phyloP scores from a whole-genome alignment of 1,284 basidiomycete genomes.

The Wallemia mellicola region DNA sequence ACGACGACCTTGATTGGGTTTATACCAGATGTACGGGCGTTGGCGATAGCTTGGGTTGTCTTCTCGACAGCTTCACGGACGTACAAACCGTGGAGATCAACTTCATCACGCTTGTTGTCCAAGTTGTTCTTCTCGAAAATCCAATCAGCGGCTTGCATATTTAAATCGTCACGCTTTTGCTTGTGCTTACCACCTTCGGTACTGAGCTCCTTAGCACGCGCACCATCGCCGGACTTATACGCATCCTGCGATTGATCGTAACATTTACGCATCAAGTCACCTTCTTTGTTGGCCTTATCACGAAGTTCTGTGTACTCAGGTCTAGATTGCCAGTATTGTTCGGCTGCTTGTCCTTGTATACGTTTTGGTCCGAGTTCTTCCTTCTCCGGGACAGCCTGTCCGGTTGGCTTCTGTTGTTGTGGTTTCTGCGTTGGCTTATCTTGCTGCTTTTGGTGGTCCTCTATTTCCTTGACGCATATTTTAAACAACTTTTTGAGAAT shows the following conservation, averaged over 20 bases:
- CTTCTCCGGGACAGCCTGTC: not conserved
- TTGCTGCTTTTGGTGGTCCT: not conserved
- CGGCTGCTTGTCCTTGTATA: not conserved
- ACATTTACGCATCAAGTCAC: constrained; percentile 27
- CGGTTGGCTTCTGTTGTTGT: not conserved
- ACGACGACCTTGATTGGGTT: constrained; percentile 56
- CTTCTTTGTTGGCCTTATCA: not conserved
- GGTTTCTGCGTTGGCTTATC: not conserved
- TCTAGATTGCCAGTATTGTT: not conserved
- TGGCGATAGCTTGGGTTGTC: constrained; percentile 34
- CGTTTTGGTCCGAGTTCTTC: not conserved
- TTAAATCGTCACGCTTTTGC: constrained; percentile 43
- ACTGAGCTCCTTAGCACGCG: constrained; percentile 49
- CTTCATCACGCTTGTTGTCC: constrained; percentile 35
- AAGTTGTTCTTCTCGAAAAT: constrained; percentile 74
- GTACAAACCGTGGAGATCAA: constrained; percentile 74
- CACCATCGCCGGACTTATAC: constrained; percentile 40
- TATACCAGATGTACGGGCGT: constrained; percentile 34
- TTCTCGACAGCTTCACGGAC: constrained; percentile 64
- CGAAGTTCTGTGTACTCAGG: not conserved
- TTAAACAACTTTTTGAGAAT: not conserved
- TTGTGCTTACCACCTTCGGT: constrained; percentile 58
- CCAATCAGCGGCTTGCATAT: constrained; percentile 62
- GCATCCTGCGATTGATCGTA: constrained; percentile 37
- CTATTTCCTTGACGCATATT: not conserved